Conservation (phyloP, 2,329 filamentous ascomycete genomes). For the Dothistroma septosporum region DNA sequence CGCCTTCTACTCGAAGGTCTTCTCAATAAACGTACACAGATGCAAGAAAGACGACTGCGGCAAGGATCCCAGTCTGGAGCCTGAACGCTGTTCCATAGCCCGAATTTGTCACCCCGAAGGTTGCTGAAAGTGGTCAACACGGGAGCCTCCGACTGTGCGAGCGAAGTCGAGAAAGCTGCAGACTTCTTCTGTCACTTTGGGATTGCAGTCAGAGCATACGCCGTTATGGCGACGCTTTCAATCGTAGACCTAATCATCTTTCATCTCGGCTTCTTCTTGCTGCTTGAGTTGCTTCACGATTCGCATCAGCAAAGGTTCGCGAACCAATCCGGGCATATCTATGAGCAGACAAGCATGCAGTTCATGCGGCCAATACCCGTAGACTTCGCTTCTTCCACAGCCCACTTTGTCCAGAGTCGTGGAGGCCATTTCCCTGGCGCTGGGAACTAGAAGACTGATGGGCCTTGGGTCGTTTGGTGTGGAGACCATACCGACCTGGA, state of each 20-base stretch:
- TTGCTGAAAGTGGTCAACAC: neutral
- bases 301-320: neutral
- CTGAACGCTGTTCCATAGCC: neutral
- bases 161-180: too few species aligned
- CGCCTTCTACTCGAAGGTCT: neutral
- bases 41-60: neutral
- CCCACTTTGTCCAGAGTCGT: constrained; percentile 20
- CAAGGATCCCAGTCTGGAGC: neutral
- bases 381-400: constrained; percentile 16
- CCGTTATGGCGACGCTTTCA: neutral
- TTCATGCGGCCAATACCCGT: constrained; percentile 27
- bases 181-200: too few species aligned
- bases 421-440: constrained; percentile 18
- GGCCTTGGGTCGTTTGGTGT: constrained; percentile 16
- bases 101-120: neutral
- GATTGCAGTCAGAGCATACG: too few species aligned
- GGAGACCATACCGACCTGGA: constrained; percentile 14
- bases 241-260: neutral
- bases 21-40: neutral
- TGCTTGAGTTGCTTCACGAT: constrained; percentile 2
- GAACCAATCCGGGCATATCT: constrained; percentile 8
- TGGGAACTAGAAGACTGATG: constrained; percentile 14
- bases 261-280: neutral
- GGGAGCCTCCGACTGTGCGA: neutral
- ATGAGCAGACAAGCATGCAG: constrained; percentile 17